Percentiles rank a stretch among this genome's conserved stretches.
phyloP scores from a whole-genome alignment of 441 rosid species.

The Omphalea diandra region DNA sequence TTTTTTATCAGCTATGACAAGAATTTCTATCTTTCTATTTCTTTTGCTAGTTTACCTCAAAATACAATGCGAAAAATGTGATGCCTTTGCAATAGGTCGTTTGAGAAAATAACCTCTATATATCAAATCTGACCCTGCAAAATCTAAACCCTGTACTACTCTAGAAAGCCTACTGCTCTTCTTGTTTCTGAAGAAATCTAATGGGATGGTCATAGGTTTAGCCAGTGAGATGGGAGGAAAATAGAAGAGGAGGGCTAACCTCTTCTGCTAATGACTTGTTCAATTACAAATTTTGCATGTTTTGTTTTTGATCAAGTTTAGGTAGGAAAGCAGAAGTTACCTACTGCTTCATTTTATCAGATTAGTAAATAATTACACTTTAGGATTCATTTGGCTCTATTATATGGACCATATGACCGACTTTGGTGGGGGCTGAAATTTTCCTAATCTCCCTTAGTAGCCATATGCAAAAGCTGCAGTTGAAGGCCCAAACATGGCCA shows the following conservation, averaged over 20 bases:
- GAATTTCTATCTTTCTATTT: neutral
- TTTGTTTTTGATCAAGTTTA: neutral
- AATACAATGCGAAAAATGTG: neutral
- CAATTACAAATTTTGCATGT: neutral
- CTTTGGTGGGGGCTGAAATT: neutral
- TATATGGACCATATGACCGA: neutral
- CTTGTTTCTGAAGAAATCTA: neutral
- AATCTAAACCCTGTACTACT: too few relatives aligned
- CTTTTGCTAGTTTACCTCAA: neutral
- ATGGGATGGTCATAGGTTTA: neutral
- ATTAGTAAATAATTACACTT: too few relatives aligned
- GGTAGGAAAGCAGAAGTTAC: neutral
- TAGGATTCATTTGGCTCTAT: neutral
- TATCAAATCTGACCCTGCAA: too few relatives aligned
- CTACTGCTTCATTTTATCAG: neutral
- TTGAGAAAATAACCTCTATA: neutral
- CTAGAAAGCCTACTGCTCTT: neutral
- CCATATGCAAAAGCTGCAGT: neutral
- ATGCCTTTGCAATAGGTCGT: neutral
- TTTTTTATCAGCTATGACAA: neutral
- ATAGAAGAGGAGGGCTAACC: neutral
- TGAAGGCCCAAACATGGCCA: conserved; percentile 24
- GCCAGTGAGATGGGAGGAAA: neutral
- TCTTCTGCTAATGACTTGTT: neutral
- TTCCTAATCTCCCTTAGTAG: neutral